Evolutionary conservation across 805 yeast genomes (phyloP).

Genomic region (Ogataea minuta): DNA sequence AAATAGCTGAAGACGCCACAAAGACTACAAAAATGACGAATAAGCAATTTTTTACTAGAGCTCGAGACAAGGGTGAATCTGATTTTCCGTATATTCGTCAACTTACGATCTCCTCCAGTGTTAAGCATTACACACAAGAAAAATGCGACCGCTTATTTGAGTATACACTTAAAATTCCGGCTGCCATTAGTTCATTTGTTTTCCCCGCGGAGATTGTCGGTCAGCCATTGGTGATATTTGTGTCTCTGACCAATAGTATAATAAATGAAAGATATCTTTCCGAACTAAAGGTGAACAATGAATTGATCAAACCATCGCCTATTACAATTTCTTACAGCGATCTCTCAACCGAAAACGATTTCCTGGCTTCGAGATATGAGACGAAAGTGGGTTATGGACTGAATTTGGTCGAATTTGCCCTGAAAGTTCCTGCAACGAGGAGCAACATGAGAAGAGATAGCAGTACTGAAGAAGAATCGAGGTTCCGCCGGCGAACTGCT

Average conservation of each 20-base stretch:
- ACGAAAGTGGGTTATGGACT: constrained; percentile 46
- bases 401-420: constrained; percentile 41
- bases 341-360: constrained; percentile 21
- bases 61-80: background rate
- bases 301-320: constrained; percentile 43
- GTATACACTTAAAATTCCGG: constrained; percentile 34
- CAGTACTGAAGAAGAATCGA: constrained; percentile 12
- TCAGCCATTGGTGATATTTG: constrained; percentile 44
- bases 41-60: background rate
- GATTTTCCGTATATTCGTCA: constrained; percentile 34
- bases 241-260: constrained; percentile 42
- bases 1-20: background rate
- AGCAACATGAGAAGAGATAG: background rate
- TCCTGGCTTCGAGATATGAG: constrained; percentile 41
- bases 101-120: constrained; percentile 36
- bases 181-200: constrained; percentile 40
- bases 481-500: constrained; percentile 14
- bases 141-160: constrained; percentile 27
- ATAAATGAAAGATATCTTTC: constrained; percentile 38
- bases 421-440: constrained; percentile 25
- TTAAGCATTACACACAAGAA: constrained; percentile 25
- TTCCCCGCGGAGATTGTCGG: constrained; percentile 45
- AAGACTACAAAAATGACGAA: constrained; percentile 6
- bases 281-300: constrained; percentile 43
- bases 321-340: constrained; percentile 37